phyloP scores from a whole-genome alignment of 768 basidiomycete species.

The Rhodosporidiobolus odoratus region DNA sequence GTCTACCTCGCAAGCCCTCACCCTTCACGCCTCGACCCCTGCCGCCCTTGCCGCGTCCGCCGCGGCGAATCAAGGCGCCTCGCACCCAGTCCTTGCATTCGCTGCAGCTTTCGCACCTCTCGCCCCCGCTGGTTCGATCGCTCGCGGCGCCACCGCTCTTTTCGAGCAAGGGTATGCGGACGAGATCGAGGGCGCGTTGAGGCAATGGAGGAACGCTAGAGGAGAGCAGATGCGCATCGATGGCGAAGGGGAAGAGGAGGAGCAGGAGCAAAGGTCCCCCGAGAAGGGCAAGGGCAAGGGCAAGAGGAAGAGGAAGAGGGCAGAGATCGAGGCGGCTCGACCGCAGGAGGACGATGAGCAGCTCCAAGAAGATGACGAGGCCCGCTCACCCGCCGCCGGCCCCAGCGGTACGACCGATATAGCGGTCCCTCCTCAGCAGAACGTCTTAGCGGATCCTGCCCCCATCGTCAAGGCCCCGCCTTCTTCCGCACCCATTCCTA shows the following conservation, averaged over 20 bases:
- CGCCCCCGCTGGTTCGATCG: background rate
- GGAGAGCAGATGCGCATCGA: background rate
- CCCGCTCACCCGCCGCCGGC: background rate
- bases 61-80: background rate
- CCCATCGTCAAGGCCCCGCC: background rate
- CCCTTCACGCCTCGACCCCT: background rate
- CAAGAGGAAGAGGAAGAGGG: background rate
- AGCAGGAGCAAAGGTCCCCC: slow-evolving; percentile 6
- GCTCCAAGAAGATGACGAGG: background rate
- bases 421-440: background rate
- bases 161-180: slow-evolving; percentile 1
- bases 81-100: background rate
- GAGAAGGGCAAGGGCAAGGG: slow-evolving; percentile 7
- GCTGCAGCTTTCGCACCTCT: slow-evolving; percentile 3
- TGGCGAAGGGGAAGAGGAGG: background rate
- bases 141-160: background rate
- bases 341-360: background rate
- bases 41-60: background rate
- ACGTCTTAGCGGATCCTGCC: background rate
- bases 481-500: background rate
- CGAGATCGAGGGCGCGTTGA: background rate
- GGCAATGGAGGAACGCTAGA: background rate
- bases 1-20: background rate
- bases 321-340: background rate
- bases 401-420: background rate